Evolutionary conservation across 805 yeast species (phyloP), one percentile per base, ranked within the genome.

Genomic region (Tetrapisispora fleetii): DNA sequence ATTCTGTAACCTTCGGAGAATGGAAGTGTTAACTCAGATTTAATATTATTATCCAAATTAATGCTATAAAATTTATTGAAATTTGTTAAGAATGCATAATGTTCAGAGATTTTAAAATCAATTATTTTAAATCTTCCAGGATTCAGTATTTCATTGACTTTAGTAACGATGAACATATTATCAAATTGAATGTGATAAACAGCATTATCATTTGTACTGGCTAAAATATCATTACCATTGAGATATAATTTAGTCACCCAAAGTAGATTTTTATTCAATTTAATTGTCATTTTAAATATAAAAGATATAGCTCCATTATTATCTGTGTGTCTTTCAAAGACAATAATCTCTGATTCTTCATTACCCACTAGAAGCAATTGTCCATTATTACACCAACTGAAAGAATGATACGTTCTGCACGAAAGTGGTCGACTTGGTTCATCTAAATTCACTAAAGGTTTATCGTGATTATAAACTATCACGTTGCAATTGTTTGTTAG

Each of bases 401-500:
- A 28, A 11, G 56, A 54, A 43, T 62, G 64, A 44, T 62, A 65
- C 2, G 54, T 38, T 40, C 67, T 56, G 8, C 44, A 30, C 16
- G 48, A 40, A 2, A 56, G 10, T 6, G 42, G 30, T 36, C 39
- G 42, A 1, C 36, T 46, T 2, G 50, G 49, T 37, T 57, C 54
- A 43, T 64, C 68, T 2, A 64, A 22, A 41, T 58, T 58, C 3
- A 46, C 44, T 2, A 59, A 16, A 14, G 45, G 41, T 14, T 35
- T 10, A 16, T 50, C 44, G 8, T 54, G 54, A 13, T 56, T 46
- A 43, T 40, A 64, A 2, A 65, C 27, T 7, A 55, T 48, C 7
- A 63, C 59, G 43, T 62, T 60, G 4, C 56, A 56, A 46, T 64
- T 63, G 40, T 57, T 60, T 11, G 65, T 64, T 39, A 63, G 35